A percentile compares a stretch with the other conserved stretches of the same genome.
phyloP scores from a whole-genome alignment of 352 stramenopile species.

The Poterioochromonas sp. region DNA sequence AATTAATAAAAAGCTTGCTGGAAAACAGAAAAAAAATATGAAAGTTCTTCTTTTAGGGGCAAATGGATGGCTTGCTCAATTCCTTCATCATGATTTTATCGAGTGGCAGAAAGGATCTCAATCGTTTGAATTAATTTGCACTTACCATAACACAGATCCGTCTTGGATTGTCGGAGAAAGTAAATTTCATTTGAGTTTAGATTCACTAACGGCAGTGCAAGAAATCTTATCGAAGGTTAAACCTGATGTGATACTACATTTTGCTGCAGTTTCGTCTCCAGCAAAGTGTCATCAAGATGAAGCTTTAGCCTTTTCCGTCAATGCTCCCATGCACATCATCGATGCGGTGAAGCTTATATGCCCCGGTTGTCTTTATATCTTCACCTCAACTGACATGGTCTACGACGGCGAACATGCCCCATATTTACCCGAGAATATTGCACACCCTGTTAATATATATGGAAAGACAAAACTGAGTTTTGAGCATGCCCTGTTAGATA shows the following conservation, averaged over 20 bases:
- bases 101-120: too few relatives aligned
- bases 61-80: too few relatives aligned
- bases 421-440: background rate
- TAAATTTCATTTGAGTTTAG: background rate
- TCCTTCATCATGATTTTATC: too few relatives aligned
- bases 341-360: background rate
- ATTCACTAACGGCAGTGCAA: too few relatives aligned
- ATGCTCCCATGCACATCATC: background rate
- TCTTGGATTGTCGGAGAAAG: background rate
- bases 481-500: too few relatives aligned
- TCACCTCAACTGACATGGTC: conserved; percentile 1
- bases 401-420: background rate
- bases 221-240: background rate
- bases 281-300: background rate
- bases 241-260: background rate
- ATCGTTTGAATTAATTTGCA: too few relatives aligned
- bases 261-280: background rate
- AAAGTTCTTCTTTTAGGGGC: too few relatives aligned
- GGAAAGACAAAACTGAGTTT: background rate
- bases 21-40: too few relatives aligned
- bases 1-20: too few relatives aligned
- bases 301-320: background rate
- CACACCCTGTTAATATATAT: conserved; percentile 6
- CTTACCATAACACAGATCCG: background rate
- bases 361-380: background rate